Evolutionary conservation across 2,329 filamentous ascomycete genomes (phyloP), one percentile per base, ranked within the genome.

Genomic region (Scedosporium aurantiacum): DNA sequence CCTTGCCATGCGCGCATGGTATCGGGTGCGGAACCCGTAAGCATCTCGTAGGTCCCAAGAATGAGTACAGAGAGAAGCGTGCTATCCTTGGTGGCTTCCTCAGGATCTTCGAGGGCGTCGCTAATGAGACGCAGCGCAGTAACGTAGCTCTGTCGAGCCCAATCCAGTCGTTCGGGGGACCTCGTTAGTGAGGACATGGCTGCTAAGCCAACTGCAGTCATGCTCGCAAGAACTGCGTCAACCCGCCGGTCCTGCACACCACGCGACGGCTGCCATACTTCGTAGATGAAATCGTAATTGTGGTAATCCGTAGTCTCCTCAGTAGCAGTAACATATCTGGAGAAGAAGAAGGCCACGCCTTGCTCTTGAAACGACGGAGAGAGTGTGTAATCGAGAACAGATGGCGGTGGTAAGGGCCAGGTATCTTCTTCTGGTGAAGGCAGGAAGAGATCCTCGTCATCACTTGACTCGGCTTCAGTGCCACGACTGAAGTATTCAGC

Each of bases 11-110:
- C 78, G 60, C 73, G 70, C 65, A 82, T 72, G 0, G 79, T 81
- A 60, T 75, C 73, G 6, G 73, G 70, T 5, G 73, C 75, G 21
- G 71, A 73, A 16, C 79, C 79, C 10, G 78, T 77, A 63, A 83
- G 73, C 65, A 79, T 79, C 68, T 83, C 81, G 64, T 79, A 84
- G 4, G 81, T 78, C 52, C 79, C 77, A 5, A 84, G 73, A 55
- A 84, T 77, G 56, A 83, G 73, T 16, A 83, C 76, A 0, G 73
- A 76, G 37, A 79, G 76, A 75, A 84, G 78, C 0, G 81, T 83
- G 50, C 74, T 78, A 64, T 78, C 78, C 65, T 77, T 79, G 66
- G 74, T 67, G 8, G 72, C 74, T 61, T 78, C 73, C 14, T 63
- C 66, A 0, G 79, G 75, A 60, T 78, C 70, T 55, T 72, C 69